Base-by-base conservation (phyloP, 2,329 filamentous ascomycete species). In the Elsinoe perseae region DNA sequence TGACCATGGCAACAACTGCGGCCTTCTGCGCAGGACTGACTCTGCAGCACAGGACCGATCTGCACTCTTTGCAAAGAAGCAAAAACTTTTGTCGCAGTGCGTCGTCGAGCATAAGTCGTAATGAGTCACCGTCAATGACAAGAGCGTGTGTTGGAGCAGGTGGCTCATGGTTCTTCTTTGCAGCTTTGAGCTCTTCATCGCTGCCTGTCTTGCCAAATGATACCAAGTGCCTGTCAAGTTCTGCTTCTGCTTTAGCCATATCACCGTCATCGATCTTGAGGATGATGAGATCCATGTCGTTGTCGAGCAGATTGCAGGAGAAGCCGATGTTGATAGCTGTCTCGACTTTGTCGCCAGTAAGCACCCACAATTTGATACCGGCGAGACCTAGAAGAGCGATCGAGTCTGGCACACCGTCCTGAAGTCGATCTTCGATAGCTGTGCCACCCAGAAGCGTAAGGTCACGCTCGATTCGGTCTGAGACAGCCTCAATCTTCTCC, bases 281-380 rank as follows among this genome's bases (percentile, higher is more conserved):
- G 50, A 95, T 83, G 61, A 98, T 87, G 60, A 98, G 76, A 63
- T 98, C 93, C 93, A 98, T 96, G 63, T 95, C 89, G 70, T 96
- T 98, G 72, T 92, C 90, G 56, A 98, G 81, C 28, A 98, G 79
- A 64, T 98, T 98, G 76, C 95, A 98, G 9, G 95, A 98, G 73
- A 97, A 98, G 2, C 93, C 93, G 68, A 98, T 98, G 74, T 98
- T 98, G 82, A 98, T 98, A 57, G 95, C 93, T 21, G 93, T 98
- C 73, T 98, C 93, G 28, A 97, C 92, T 73, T 97, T 98, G 78
- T 98, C 93, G 61, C 95, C 93, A 14, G 93, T 98, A 61, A 98
- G 76, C 55, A 98, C 93, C 93, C 93, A 98, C 6, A 98, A 81
- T 73, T 98, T 98, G 72, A 98, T 96, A 69, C 95, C 95, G 55